These are phyloP conservation scores for Populus ilicifolia DNA, from an alignment of 345 rosid genomes.

Conservation along the genomic window DNA sequence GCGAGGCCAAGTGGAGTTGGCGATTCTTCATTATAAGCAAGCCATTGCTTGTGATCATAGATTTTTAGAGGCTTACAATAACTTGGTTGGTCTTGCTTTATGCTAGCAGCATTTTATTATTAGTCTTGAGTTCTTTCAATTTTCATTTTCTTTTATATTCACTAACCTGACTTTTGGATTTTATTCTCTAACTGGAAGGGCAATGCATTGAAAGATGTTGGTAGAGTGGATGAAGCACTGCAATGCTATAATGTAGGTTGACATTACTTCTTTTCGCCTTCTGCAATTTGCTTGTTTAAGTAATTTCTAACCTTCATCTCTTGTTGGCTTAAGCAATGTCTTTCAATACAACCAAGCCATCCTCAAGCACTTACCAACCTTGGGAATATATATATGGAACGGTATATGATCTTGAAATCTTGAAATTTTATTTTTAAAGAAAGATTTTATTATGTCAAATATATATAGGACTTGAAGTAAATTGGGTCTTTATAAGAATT, in stretches of 20 bases:
- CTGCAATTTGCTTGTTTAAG: not conserved
- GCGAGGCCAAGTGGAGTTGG: constrained; percentile 80
- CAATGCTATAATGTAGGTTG: constrained; percentile 81
- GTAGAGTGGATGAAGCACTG: constrained; percentile 89
- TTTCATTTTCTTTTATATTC: not conserved
- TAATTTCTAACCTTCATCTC: constrained; percentile 5
- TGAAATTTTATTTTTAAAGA: not conserved
- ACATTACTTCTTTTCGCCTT: not conserved
- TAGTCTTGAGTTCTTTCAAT: not conserved
- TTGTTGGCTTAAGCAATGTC: constrained; percentile 72
- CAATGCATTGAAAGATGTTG: constrained; percentile 90
- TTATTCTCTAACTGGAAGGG: constrained; percentile 48
- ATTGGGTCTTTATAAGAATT: constrained; percentile 3
- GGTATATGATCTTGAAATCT: constrained; percentile 42
- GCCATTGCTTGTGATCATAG: constrained; percentile 79
- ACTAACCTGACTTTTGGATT: not conserved
- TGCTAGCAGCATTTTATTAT: not conserved
- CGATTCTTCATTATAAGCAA: constrained; percentile 80
- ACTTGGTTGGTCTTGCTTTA: constrained; percentile 64
- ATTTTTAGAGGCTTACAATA: constrained; percentile 93
- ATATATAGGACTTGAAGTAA: not conserved
- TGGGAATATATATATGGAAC: constrained; percentile 97
- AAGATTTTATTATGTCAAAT: not conserved
- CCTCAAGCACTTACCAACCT: constrained; percentile 97
- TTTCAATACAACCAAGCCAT: constrained; percentile 77